These are phyloP conservation scores for Favolaschia claudopus DNA, from an alignment of 768 basidiomycete species.

Conservation along the genomic window DNA sequence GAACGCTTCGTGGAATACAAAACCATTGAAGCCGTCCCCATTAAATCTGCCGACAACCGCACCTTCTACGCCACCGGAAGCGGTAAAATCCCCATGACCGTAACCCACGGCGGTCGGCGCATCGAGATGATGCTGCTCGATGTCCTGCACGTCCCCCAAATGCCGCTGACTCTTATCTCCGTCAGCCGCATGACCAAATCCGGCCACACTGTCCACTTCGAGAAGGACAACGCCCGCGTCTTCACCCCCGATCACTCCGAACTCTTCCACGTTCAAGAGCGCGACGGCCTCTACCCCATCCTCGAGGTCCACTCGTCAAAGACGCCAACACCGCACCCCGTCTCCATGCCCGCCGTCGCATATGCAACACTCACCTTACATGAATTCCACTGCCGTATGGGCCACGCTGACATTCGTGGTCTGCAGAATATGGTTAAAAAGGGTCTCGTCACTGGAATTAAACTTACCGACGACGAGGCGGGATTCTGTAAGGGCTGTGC, in stretches of 20 bases:
- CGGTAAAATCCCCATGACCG: constrained; percentile 27
- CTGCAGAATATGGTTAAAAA: constrained; percentile 23
- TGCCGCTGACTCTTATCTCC: constrained; percentile 11
- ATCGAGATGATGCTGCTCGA: neutral
- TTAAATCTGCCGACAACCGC: constrained; percentile 29
- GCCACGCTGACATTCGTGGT: constrained; percentile 28
- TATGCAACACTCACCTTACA: constrained; percentile 10
- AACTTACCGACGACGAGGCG: constrained; percentile 13
- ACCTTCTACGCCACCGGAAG: constrained; percentile 28
- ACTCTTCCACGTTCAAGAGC: neutral
- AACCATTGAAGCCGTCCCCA: constrained; percentile 25
- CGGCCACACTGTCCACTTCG: constrained; percentile 5
- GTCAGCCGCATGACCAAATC: constrained; percentile 18
- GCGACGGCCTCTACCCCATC: neutral
- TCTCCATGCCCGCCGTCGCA: neutral
- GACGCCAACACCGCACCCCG: neutral
- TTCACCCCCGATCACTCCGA: neutral
- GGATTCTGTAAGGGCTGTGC: constrained; percentile 38
- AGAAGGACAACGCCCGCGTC: neutral
- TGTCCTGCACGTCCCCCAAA: neutral
- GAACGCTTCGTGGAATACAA: neutral
- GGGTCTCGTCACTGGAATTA: constrained; percentile 30
- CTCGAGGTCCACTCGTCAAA: constrained; percentile 1
- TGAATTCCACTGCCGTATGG: constrained; percentile 34
- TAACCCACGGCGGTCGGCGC: constrained; percentile 23